phyloP scores from a whole-genome alignment of 192 early-diverging fungal species.

The Funneliformis mosseae region DNA sequence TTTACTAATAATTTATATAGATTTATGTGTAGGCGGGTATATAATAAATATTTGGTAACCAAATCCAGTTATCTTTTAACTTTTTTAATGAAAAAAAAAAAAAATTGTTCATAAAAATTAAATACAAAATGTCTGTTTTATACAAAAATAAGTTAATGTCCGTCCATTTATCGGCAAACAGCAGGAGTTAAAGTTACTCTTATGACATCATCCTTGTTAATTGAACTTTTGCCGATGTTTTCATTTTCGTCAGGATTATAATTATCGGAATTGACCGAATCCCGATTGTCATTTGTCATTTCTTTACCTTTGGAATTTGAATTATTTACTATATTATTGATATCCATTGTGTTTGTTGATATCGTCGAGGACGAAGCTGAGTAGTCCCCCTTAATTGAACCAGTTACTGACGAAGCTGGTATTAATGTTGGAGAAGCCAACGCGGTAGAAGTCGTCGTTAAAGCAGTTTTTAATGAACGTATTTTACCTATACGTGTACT shows the following conservation, averaged over 20 bases:
- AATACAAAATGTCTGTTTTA: neutral
- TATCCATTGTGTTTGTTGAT: no score
- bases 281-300: neutral
- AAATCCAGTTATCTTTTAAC: no score
- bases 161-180: neutral
- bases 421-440: neutral
- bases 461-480: neutral
- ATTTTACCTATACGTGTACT: neutral
- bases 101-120: neutral
- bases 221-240: neutral
- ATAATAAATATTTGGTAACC: no score
- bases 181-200: conserved; percentile 3
- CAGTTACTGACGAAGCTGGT: neutral
- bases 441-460: neutral
- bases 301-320: neutral
- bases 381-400: neutral
- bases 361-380: neutral
- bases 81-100: no score
- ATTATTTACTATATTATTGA: neutral
- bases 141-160: neutral
- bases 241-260: neutral
- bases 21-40: no score
- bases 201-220: neutral
- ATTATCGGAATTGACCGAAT: neutral
- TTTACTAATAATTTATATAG: no score